Base-by-base conservation (phyloP, 2,329 filamentous ascomycete genomes). In the Talaromyces sp. region DNA sequence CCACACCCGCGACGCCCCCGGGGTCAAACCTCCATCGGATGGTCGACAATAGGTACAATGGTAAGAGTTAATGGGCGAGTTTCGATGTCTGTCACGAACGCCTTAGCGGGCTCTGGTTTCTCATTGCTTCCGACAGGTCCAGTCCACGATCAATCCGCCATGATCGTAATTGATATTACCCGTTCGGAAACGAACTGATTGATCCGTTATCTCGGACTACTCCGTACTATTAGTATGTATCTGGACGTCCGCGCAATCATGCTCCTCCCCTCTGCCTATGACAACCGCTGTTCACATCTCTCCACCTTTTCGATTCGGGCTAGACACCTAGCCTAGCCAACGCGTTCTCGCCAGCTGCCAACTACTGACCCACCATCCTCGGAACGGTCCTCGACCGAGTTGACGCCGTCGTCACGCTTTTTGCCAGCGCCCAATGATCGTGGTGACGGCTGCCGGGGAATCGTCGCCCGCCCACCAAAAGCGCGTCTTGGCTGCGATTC, bases 361-460 rank as follows among this genome's bases (percentile, higher is more conserved):
- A 62, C 53, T 67, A 59, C 66, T 64, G 65, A 59, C 60, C 69
- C 69, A 62, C 66, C 64, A 60, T 65, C 62, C 58, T 64, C 66
- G 65, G 66, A 53, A 55, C 54, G 61, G 61, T 67, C 64, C 53
- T 65, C 64, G 60, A 65, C 69, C 63, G 65, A 54, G 49, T 59
- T 64, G 54, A 63, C 61, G 52, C 61, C 58, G 49, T 60, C 64
- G 56, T 64, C 61, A 55, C 61, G 66, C 57, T 63, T 65, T 57
- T 67, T 66, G 41, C 59, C 64, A 60, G 63, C 59, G 46, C 58
- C 66, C 55, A 66, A 62, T 58, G 64, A 61, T 62, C 63, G 66
- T 54, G 62, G 61, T 60, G 59, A 65, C 64, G 60, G 67, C 65
- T 41, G 67, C 69, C 65, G 66, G 63, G 56, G 70, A 64, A 56